phyloP scores from a whole-genome alignment of 2,329 filamentous ascomycete genomes.

The Alternaria triticina region DNA sequence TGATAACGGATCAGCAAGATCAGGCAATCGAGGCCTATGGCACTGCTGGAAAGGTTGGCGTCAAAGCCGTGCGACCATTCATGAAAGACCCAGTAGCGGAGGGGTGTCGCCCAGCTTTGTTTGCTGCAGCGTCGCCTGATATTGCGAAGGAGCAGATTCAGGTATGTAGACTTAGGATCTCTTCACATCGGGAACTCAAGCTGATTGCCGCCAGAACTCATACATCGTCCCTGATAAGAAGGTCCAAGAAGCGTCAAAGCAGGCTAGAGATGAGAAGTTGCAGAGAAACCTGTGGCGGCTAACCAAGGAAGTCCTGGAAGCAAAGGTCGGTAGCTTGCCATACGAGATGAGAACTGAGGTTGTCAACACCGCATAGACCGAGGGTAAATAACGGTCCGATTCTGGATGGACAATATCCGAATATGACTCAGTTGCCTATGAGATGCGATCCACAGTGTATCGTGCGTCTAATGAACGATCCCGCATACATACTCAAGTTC shows the following conservation, averaged over 20 bases:
- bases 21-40: conserved; percentile 61
- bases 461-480: not conserved
- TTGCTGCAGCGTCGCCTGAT: conserved; percentile 55
- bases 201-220: conserved; percentile 39
- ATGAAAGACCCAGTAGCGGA: conserved; percentile 58
- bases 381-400: not conserved
- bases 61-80: conserved; percentile 53
- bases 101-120: conserved; percentile 57
- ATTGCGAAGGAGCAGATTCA: conserved; percentile 52
- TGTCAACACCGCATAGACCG: conserved; percentile 3
- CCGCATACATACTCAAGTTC: not conserved
- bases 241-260: conserved; percentile 51
- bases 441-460: not conserved
- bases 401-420: not conserved
- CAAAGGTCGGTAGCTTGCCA: conserved; percentile 47
- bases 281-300: conserved; percentile 55
- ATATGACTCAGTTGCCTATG: not conserved
- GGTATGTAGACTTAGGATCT: not conserved
- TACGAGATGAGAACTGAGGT: conserved; percentile 35
- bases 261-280: conserved; percentile 53
- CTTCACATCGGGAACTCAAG: not conserved
- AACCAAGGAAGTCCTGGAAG: conserved; percentile 53
- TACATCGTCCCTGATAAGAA: conserved; percentile 60
- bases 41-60: conserved; percentile 54
- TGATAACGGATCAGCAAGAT: conserved; percentile 56